Percentiles rank a stretch among this genome's conserved stretches.
These are phyloP conservation scores for Fusarium coffeatum DNA, from an alignment of 2,329 filamentous ascomycete species.

Conservation along the genomic window DNA sequence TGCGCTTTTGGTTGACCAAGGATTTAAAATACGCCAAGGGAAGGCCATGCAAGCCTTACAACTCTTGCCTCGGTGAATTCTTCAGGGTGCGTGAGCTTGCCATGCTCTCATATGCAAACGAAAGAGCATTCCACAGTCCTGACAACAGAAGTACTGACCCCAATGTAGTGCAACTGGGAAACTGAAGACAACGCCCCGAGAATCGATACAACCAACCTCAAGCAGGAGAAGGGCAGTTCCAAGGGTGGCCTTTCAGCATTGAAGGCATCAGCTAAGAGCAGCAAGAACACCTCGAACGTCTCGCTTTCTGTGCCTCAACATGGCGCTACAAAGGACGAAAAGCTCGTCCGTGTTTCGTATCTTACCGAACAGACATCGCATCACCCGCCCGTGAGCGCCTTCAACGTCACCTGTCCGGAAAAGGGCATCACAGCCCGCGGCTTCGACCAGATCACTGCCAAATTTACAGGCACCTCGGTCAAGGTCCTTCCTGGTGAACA, in stretches of 20 bases:
- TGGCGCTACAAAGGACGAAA: slow-evolving; percentile 57
- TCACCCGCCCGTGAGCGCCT: slow-evolving; percentile 96
- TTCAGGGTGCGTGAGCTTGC: slow-evolving; percentile 76
- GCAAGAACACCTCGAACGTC: slow-evolving; percentile 61
- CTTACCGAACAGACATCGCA: slow-evolving; percentile 98
- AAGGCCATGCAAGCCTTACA: slow-evolving; percentile 98
- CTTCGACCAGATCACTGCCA: slow-evolving; percentile 96
- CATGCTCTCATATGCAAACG: not conserved
- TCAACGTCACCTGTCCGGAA: slow-evolving; percentile 91
- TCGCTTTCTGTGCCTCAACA: slow-evolving; percentile 65
- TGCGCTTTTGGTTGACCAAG: slow-evolving; percentile 99
- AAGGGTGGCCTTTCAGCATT: slow-evolving; percentile 61
- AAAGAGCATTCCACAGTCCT: not conserved
- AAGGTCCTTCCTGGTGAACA: slow-evolving; percentile 91
- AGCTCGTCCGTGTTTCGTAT: slow-evolving; percentile 84
- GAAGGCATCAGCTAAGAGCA: slow-evolving; percentile 58
- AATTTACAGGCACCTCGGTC: slow-evolving; percentile 95
- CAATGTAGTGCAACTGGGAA: slow-evolving; percentile 88
- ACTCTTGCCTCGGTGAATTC: slow-evolving; percentile 96
- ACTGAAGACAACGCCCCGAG: slow-evolving; percentile 80
- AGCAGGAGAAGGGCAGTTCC: slow-evolving; percentile 47
- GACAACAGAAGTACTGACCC: slow-evolving; percentile 28
- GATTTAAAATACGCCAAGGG: slow-evolving; percentile 99
- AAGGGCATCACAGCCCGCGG: slow-evolving; percentile 88
- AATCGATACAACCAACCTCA: slow-evolving; percentile 64